Conservation (phyloP, 495 filamentous ascomycete species). For the Penicillium egyptiacum region DNA sequence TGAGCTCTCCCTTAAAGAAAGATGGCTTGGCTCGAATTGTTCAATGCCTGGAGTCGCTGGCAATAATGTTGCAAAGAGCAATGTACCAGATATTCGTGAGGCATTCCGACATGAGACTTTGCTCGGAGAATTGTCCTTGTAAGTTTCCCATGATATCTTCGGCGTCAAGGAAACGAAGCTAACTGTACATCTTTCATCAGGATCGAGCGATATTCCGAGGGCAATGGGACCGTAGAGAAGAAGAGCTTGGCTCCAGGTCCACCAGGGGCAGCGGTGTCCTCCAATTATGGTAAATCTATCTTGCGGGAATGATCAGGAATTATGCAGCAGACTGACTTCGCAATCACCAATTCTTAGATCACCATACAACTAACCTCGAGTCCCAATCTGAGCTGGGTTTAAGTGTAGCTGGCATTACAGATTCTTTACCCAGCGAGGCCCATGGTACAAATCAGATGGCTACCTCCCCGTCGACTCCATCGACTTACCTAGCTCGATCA, state of each 20-base stretch:
- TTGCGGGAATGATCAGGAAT: background rate
- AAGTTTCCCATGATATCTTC: constrained; percentile 29
- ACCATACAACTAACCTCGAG: background rate
- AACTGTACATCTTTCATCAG: constrained; percentile 16
- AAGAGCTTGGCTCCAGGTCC: constrained; percentile 18
- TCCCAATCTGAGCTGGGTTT: background rate
- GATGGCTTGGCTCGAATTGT: constrained; percentile 82
- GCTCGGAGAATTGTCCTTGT: constrained; percentile 80
- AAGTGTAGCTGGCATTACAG: background rate
- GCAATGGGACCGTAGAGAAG: constrained; percentile 16
- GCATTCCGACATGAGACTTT: constrained; percentile 84
- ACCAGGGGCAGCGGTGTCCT: background rate
- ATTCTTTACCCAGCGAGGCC: background rate
- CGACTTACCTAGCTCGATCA: constrained; percentile 7
- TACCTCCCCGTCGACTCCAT: constrained; percentile 9
- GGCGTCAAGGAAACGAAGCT: constrained; percentile 1
- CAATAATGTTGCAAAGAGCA: constrained; percentile 91
- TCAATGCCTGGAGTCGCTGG: constrained; percentile 71
- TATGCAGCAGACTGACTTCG: background rate
- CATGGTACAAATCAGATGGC: background rate
- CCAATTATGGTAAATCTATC: constrained; percentile 3
- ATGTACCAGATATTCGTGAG: constrained; percentile 89
- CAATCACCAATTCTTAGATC: background rate
- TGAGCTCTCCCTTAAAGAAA: constrained; percentile 80
- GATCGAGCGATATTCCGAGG: constrained; percentile 33